Percentiles rank a stretch among this genome's conserved stretches.
Evolutionary conservation across 495 filamentous ascomycete genomes (phyloP).

Genomic region (Xylaria acuta): DNA sequence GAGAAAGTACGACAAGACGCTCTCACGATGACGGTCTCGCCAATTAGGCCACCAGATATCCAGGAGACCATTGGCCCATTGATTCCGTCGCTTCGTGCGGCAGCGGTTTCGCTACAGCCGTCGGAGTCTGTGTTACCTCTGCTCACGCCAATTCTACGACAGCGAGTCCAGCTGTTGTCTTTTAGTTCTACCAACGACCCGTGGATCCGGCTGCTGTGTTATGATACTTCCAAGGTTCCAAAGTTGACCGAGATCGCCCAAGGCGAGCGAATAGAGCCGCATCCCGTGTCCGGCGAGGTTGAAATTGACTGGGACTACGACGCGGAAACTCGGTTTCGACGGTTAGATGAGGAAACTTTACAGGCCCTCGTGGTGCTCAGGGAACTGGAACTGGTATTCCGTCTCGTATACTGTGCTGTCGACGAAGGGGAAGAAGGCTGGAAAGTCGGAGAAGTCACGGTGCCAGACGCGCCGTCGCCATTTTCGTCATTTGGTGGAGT

Average conservation of each 20-base stretch:
- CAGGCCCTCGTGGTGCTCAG: conserved; percentile 66
- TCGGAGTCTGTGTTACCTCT: conserved; percentile 79
- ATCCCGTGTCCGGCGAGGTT: conserved; percentile 91
- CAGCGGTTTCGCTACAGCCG: conserved; percentile 77
- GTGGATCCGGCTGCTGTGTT: conserved; percentile 91
- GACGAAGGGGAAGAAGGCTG: conserved; percentile 78
- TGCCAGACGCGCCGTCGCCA: conserved; percentile 56
- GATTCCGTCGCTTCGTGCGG: conserved; percentile 84
- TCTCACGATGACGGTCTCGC: conserved; percentile 38
- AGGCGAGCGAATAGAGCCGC: conserved; percentile 76
- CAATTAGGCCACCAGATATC: conserved; percentile 68
- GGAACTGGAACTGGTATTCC: conserved; percentile 61
- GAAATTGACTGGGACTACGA: conserved; percentile 71
- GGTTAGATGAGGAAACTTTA: conserved; percentile 86
- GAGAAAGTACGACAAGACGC: conserved; percentile 5
- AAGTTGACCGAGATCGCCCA: conserved; percentile 69
- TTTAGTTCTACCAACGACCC: conserved; percentile 67
- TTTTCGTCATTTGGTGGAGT: conserved; percentile 49
- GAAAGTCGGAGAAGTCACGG: conserved; percentile 80
- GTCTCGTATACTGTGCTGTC: conserved; percentile 56
- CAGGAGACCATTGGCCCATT: conserved; percentile 73
- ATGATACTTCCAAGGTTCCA: conserved; percentile 72
- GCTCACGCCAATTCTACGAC: conserved; percentile 89
- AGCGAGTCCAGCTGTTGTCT: conserved; percentile 80
- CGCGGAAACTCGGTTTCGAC: conserved; percentile 69